Evolutionary conservation across 495 filamentous ascomycete species (phyloP).

Genomic region (Talaromyces proteolyticus): DNA sequence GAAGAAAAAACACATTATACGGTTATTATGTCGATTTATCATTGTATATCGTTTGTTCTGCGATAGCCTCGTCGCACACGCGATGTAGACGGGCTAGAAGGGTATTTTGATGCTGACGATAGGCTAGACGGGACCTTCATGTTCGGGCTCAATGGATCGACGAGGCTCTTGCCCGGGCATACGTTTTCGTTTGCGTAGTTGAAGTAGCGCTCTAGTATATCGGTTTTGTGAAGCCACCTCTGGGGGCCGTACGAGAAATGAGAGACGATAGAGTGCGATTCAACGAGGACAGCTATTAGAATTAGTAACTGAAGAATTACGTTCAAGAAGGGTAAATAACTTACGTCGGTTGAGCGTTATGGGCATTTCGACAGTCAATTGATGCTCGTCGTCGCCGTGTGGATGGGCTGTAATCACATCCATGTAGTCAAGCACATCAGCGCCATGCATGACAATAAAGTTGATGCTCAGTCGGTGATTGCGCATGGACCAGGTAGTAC

Average conservation of each 20-base stretch:
- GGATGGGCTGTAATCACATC: conserved; percentile 5
- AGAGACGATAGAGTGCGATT: conserved; percentile 6
- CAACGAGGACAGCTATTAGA: conserved; percentile 4
- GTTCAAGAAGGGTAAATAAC: not conserved
- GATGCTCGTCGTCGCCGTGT: conserved; percentile 6
- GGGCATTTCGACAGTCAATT: conserved; percentile 8
- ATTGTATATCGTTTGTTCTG: not conserved
- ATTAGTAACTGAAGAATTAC: not conserved
- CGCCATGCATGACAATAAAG: conserved; percentile 39
- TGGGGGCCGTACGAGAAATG: conserved; percentile 7
- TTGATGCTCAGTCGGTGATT: conserved; percentile 35
- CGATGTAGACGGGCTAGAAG: too few species aligned
- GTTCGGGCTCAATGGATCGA: conserved; percentile 1
- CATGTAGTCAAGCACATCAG: conserved; percentile 28
- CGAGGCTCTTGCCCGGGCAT: not conserved
- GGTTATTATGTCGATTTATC: not conserved
- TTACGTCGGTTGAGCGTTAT: conserved; percentile 1
- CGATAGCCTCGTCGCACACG: not conserved
- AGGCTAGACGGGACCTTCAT: not conserved
- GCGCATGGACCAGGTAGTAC: conserved; percentile 6
- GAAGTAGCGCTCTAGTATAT: conserved; percentile 7
- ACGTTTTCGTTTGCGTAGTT: conserved; percentile 9
- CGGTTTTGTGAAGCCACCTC: conserved; percentile 4
- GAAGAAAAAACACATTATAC: not conserved
- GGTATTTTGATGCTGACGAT: not conserved